Base-by-base conservation (phyloP, 2,329 filamentous ascomycete species). In the Seiridium unicorne region DNA sequence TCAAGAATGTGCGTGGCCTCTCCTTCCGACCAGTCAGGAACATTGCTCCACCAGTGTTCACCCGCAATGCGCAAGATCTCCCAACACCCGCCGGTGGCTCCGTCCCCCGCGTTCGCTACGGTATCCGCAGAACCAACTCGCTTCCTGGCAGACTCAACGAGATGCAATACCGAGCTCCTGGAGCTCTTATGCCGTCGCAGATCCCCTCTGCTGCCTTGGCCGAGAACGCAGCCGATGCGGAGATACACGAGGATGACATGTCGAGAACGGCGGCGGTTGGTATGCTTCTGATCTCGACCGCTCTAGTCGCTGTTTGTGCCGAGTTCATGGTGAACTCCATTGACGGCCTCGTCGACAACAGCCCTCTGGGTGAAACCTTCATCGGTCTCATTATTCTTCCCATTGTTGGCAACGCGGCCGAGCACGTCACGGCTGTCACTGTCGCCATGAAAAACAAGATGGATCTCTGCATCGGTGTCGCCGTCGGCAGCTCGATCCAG, bases 361-460 rank as follows among this genome's bases (percentile, higher is more conserved):
- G 81, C 51, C 79, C 80, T 0, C 73, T 91, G 5, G 82, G 84
- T 60, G 86, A 90, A 70, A 83, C 84, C 5, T 91, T 91, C 62
- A 88, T 91, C 57, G 89, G 89, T 63, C 79, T 91, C 11, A 90
- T 91, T 65, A 84, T 91, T 62, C 78, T 91, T 2, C 89, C 89
- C 7, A 89, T 91, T 60, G 88, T 91, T 11, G 89, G 89, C 57
- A 91, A 91, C 65, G 88, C 89, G 0, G 88, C 88, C 0, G 89
- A 91, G 73, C 88, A 91, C 71, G 86, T 90, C 10, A 91, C 89
- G 3, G 87, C 89, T 3, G 83, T 91, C 31, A 87, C 84, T 5
- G 88, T 90, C 6, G 89, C 88, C 0, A 83, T 86, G 74, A 89
- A 89, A 76, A 90, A 91, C 74, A 90, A 91, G 77, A 90, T 91